Base-by-base conservation (phyloP, 2,329 filamentous ascomycete genomes). In the Coniella vitis region DNA sequence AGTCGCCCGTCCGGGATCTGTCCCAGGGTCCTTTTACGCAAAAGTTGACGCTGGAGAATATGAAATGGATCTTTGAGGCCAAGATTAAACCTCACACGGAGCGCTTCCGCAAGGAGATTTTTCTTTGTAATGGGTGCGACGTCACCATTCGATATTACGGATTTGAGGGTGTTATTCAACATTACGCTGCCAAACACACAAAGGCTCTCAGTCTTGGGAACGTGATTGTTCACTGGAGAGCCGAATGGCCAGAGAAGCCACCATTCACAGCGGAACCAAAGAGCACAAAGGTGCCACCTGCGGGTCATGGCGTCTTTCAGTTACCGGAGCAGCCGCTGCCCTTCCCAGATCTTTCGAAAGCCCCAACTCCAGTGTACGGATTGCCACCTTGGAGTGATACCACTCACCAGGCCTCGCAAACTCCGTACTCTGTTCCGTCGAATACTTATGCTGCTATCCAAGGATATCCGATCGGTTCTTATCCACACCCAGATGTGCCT, bases 111-210 rank as follows among this genome's bases (percentile, higher is more conserved):
- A 86, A 82, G 59, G 86, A 90, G 48, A 67, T 90, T 9, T 93
- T 93, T 63, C 74, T 86, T 49, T 93, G 87, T 68, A 82, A 80
- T 57, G 77, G 73, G 25, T 90, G 86, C 62, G 78, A 83, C 41
- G 72, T 71, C 43, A 79, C 76, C 56, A 67, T 70, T 40, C 89
- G 86, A 62, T 77, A 76, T 48, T 91, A 87, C 58, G 83, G 82
- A 0, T 86, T 93, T 55, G 86, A 91, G 65, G 83, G 83, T 8
- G 79, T 91, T 22, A 78, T 91, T 39, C 87, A 93, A 61, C 88
- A 94, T 63, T 91, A 83, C 61, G 86, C 86, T 49, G 86, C 86
- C 36, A 93, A 91, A 63, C 88, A 93, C 61, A 90, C 86, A 38
- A 79, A 65, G 49, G 66, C 72, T 13, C 79, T 91, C 49, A 89